Base-by-base conservation (phyloP, 176 grass and related monocot genomes). In the Eleusine indica region DNA sequence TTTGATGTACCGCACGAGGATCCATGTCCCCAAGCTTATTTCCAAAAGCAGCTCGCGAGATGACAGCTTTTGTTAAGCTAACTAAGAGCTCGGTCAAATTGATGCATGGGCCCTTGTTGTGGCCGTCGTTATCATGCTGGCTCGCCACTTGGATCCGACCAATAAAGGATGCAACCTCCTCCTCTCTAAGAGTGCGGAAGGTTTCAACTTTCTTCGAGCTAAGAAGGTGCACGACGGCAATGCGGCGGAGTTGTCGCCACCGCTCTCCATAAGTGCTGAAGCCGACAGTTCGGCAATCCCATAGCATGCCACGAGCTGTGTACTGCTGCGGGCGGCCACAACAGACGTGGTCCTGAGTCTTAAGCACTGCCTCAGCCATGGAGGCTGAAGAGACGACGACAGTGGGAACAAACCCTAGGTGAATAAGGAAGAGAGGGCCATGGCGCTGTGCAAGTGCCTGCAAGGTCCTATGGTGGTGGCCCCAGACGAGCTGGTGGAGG, bases 181-280 rank as follows among this genome's bases (percentile, higher is more conserved):
- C 40, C n/a, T n/a, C n/a, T 4, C 89, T 58, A 44, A 94, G 70
- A 1, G 48, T 3, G 6, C 87, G 69, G 66, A 94, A 71, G 41
- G 89, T 90, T 29, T 87, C 84, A 7, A 94, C 84, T 4, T 83
- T 52, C 47, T 74, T 81, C 3, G 5, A 6, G 80, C 76, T 91
- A 49, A 94, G 80, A 3, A 91, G 77, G 51, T 88, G 87, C 42
- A 74, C 32, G 41, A 82, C 76, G 67, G 70, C 79, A 17, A 87
- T 48, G 57, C 91, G 73, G 14, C 85, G 77, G n/a, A 68, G 14
- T 4, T 88, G 78, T 29, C 75, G 78, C 90, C 88, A 95, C 14
- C 85, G 80, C 62, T 95, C 90, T 0, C 90, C 79, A 53, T 92
- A 95, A 62, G 82, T 78, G 10, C 84, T 76, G 73, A 84, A 88